Base-by-base conservation (phyloP, 257 asterid species). In the Paraleonurus japonicus region DNA sequence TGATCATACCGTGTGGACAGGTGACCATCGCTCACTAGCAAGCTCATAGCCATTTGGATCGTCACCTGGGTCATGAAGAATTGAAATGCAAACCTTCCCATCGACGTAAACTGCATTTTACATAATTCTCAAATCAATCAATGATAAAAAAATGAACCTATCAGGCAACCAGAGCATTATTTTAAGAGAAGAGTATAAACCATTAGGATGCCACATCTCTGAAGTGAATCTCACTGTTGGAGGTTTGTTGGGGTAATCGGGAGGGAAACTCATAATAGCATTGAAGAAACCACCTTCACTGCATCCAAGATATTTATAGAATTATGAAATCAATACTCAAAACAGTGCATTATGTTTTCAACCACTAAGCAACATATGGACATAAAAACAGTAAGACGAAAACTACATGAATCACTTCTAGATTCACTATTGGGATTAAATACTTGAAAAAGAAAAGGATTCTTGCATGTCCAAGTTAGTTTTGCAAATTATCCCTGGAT, bases 11-110 rank as follows among this genome's bases (percentile, higher is more conserved):
- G 99, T 95, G 84, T 95, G 99, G 71, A 92, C 99, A 76, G 98
- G 99, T 8, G 98, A 84, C 99, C 99, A 95, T 20, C 99, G 95
- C 77, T 95, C 99, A 83, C 98, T 95, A 13, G 99, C 98, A 79
- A 89, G 96, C 84, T 95, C 99, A 73, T 92, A 95, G 48, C 98
- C 99, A 26, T 88, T 95, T 73, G 99, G 99, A 85, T 95, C 99
- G 63, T 95, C 98, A 2, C 99, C 99, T 22, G 99, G 98, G 0
- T 97, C 96, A 72, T 95, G 99, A 78, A 95, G 96, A 73, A 92
- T 95, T 60, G 99, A 95, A 67, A 95, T 92, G 85, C 99, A 95
- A 67, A 95, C 99, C 81, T 89, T 95, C 13, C 99, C 99, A 4
- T 95, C 99, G n/a, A 81, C 4, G 68, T 92, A 95, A 71, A 95